These are phyloP conservation scores for Candida endomychidarum DNA, from an alignment of 805 yeast genomes.

Conservation along the genomic window DNA sequence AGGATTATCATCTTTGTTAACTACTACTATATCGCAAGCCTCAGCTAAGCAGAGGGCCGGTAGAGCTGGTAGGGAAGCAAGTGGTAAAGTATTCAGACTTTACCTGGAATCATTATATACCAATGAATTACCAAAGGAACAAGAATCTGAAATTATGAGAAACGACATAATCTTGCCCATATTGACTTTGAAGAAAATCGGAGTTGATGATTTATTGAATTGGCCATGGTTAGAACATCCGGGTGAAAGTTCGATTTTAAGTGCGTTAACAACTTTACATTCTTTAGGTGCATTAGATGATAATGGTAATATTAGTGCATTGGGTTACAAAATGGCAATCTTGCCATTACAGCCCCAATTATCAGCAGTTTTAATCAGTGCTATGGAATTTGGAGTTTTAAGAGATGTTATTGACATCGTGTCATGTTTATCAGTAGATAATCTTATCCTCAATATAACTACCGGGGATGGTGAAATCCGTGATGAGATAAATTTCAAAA, in stretches of 20 bases:
- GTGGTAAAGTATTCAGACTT: conserved; percentile 83
- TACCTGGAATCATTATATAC: conserved; percentile 72
- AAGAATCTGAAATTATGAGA: conserved; percentile 91
- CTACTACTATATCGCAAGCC: conserved; percentile 91
- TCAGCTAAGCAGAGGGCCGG: conserved; percentile 61
- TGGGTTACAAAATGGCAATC: conserved; percentile 85
- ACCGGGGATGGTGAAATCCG: conserved; percentile 62
- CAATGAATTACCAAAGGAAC: conserved; percentile 62
- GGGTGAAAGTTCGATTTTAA: conserved; percentile 67
- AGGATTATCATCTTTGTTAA: conserved; percentile 87
- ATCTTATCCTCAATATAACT: conserved; percentile 71
- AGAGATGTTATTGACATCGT: conserved; percentile 81
- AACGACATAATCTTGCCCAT: conserved; percentile 85
- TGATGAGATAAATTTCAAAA: conserved; percentile 77
- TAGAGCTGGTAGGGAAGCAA: conserved; percentile 92
- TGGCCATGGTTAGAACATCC: conserved; percentile 97
- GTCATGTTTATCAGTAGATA: conserved; percentile 91
- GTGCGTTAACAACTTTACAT: conserved; percentile 78
- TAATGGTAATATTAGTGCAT: conserved; percentile 67
- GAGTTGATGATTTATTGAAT: conserved; percentile 76
- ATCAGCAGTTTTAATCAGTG: conserved; percentile 78
- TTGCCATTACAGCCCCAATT: conserved; percentile 92
- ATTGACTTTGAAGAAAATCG: conserved; percentile 76
- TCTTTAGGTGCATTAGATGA: conserved; percentile 78
- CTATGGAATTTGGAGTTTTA: conserved; percentile 58